Evolutionary conservation across 108 stramenopile genomes (phyloP), one percentile per base, ranked within the genome.

Genomic region (Cyclotella distinguenda): DNA sequence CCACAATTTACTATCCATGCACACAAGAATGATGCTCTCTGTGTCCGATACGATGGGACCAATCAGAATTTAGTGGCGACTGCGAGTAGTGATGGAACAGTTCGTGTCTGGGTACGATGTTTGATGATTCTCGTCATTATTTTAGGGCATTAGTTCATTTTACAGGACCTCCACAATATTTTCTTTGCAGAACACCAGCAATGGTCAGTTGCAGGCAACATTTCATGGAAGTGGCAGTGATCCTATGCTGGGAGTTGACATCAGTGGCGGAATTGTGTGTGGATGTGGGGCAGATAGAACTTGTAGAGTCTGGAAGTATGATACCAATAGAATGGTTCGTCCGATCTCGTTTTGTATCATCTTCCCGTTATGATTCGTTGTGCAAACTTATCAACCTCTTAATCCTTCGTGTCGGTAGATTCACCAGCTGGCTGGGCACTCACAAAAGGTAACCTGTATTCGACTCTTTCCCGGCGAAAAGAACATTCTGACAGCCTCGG

Each of bases 371-470:
- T 48, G 21, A 18, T 22, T 42, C n/a, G 2, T 42, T 5, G 5
- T 4, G 40, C n/a, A 42, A 42, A 42, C 40, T 16, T 16, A 4
- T 2, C 40, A 16, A 42, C 13, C 40, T 4, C 40, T 42, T 42
- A 16, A 16, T 42, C 13, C 4, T 42, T 42, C 40, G 40, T 16
- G 40, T n/a, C n/a, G n/a, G n/a, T 42, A 42, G 82, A 76, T 94
- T 30, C 93, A 94, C 59, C 93, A 94, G 44, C 70, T 94, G 34
- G 89, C 87, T 12, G 93, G 93, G 13, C 93, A 94, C 68, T 66
- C 81, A 26, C 80, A 85, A 58, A 94, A 89, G 52, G 72, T 94
- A 8, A 91, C 84, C 21, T 89, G 86, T 39, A 87, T 87, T 3
- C 61, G 87, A 35, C 72, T 94, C 18, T 84, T 86, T 46, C 73